These are phyloP conservation scores for Vanrija humicola DNA, from an alignment of 1,284 basidiomycete species.

Conservation along the genomic window DNA sequence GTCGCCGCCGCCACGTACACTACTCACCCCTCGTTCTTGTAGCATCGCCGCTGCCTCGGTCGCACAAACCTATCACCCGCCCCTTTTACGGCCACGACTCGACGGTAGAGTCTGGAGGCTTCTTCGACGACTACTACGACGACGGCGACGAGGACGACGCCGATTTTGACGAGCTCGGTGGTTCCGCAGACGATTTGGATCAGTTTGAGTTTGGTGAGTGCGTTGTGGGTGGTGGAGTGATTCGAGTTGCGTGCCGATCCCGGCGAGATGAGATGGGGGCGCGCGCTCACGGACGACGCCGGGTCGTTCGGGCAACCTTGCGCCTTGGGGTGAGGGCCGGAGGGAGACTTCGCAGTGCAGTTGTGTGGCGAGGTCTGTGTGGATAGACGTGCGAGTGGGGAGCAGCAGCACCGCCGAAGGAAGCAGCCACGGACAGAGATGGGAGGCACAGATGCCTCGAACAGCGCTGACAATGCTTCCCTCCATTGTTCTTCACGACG, in stretches of 20 bases:
- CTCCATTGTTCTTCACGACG: no score
- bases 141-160: constrained; percentile 28
- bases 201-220: constrained; percentile 14
- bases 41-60: constrained; percentile 5
- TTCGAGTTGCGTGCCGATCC: no score
- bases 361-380: no score
- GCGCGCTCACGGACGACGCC: no score
- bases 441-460: no score
- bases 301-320: no score
- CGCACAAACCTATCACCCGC: constrained; percentile 9
- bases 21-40: background rate
- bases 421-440: no score
- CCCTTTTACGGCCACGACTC: constrained; percentile 24
- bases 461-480: no score
- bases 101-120: constrained; percentile 15
- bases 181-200: constrained; percentile 17
- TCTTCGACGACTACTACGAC: constrained; percentile 21
- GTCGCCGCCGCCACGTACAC: background rate
- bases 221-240: background rate
- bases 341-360: background rate
- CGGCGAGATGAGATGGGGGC: background rate
- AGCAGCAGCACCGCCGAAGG: no score
- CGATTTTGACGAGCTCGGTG: constrained; percentile 9
- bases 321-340: no score
- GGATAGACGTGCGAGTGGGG: no score